Percentiles rank a stretch among this genome's conserved stretches.
Conservation (phyloP, 331 rosid genomes). For the Cydonia oblonga region DNA sequence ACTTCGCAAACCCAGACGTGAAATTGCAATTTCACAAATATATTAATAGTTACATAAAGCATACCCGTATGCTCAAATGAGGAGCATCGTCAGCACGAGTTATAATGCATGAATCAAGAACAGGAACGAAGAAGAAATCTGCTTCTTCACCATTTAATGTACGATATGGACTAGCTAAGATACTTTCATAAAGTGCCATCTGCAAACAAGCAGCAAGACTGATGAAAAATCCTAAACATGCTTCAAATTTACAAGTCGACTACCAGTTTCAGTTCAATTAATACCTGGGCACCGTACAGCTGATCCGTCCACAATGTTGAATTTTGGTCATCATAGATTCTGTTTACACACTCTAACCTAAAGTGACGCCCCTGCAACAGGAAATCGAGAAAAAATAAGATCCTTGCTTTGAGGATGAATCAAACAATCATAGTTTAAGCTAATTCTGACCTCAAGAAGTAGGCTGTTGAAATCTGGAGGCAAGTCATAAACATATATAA, state of each 20-base stretch:
- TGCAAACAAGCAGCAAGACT: conserved; percentile 23
- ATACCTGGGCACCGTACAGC: conserved; percentile 81
- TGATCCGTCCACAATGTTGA: conserved; percentile 66
- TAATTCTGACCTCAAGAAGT: conserved; percentile 66
- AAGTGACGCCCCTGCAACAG: conserved; percentile 73
- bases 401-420: conserved; percentile 10
- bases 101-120: conserved; percentile 85
- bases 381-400: conserved; percentile 7
- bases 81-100: conserved; percentile 89
- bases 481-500: conserved; percentile 78
- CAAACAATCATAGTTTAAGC: conserved; percentile 14
- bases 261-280: not conserved
- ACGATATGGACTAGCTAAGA: conserved; percentile 74
- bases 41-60: not conserved
- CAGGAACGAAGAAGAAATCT: conserved; percentile 84
- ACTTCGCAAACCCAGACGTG: not conserved
- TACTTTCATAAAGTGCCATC: conserved; percentile 75
- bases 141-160: conserved; percentile 88
- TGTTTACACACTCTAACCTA: conserved; percentile 74
- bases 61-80: conserved; percentile 63
- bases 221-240: not conserved
- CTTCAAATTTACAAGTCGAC: not conserved
- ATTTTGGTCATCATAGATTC: conserved; percentile 51
- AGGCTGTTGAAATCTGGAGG: conserved; percentile 80
- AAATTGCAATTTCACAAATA: not conserved